These are phyloP conservation scores for Aspergillus sclerotiicarbonarius DNA, from an alignment of 495 filamentous ascomycete species.

Conservation along the genomic window DNA sequence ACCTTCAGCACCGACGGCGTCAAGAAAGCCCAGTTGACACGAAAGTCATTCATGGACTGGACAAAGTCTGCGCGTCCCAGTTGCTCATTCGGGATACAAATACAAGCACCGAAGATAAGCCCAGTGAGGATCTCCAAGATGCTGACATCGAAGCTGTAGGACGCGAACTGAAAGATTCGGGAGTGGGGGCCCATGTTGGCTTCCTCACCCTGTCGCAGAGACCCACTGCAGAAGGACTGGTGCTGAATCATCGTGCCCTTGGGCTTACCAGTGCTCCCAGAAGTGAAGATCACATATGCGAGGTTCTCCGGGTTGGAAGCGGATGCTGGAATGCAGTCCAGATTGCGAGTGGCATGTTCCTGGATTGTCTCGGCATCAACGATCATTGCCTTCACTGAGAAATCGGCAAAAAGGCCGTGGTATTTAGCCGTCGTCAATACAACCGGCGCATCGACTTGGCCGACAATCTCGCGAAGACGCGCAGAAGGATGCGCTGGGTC, in stretches of 20 bases:
- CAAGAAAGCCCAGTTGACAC: constrained; percentile 14
- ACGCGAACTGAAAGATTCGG: constrained; percentile 19
- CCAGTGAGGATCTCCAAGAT: constrained; percentile 16
- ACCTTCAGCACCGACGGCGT: constrained; percentile 13
- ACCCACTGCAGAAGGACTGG: constrained; percentile 7
- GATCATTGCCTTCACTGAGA: not conserved
- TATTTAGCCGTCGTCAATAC: constrained; percentile 13
- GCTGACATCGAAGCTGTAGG: constrained; percentile 18
- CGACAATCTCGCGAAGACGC: constrained; percentile 24
- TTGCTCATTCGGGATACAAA: constrained; percentile 17
- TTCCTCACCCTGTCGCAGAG: not conserved
- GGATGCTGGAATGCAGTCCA: not conserved
- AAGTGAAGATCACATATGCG: constrained; percentile 41
- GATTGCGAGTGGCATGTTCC: not conserved
- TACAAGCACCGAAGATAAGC: constrained; percentile 12
- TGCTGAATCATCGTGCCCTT: constrained; percentile 39
- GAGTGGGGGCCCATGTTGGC: not conserved
- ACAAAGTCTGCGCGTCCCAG: constrained; percentile 14
- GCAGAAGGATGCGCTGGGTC: constrained; percentile 37
- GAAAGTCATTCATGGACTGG: not conserved
- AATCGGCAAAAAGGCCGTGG: not conserved
- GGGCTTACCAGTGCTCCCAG: constrained; percentile 39
- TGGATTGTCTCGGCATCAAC: not conserved
- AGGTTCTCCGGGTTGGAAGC: constrained; percentile 13
- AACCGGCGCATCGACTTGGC: constrained; percentile 16